Evolutionary conservation across 1,284 basidiomycete genomes (phyloP).

Genomic region (Tylopilus sp.): DNA sequence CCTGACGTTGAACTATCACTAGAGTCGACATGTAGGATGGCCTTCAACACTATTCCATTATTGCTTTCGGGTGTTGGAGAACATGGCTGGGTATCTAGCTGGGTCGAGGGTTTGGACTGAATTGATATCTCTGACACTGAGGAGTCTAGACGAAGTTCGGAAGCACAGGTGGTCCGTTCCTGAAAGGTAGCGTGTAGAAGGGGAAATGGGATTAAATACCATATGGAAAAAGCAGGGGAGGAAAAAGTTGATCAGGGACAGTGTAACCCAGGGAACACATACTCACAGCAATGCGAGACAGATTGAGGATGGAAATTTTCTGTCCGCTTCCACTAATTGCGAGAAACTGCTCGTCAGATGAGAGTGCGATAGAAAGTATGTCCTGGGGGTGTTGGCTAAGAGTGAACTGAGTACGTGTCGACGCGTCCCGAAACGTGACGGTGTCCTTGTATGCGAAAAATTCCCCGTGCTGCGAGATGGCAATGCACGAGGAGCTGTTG

Average conservation of each 20-base stretch:
- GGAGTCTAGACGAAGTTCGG: no score
- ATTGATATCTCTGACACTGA: no score
- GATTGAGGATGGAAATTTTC: neutral
- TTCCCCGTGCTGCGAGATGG: neutral
- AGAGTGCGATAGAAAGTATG: neutral
- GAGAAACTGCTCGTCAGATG: neutral
- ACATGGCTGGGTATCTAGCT: no score
- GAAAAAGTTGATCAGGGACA: neutral
- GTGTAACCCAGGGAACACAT: no score
- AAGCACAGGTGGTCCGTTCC: no score
- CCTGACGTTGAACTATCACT: no score
- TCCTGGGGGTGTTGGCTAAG: neutral
- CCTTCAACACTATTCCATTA: no score
- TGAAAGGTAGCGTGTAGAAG: neutral
- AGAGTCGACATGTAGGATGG: no score
- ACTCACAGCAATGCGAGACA: neutral
- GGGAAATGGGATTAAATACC: neutral
- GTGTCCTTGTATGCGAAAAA: neutral
- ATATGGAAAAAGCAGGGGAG: no score
- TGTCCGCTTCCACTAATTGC: neutral
- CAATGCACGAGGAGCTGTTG: neutral
- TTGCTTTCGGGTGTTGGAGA: no score
- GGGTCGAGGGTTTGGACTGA: no score
- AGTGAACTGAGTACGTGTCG: neutral
- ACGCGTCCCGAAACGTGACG: neutral